These are phyloP conservation scores for Hydnum rufescens DNA, from an alignment of 768 basidiomycete species.

Conservation along the genomic window DNA sequence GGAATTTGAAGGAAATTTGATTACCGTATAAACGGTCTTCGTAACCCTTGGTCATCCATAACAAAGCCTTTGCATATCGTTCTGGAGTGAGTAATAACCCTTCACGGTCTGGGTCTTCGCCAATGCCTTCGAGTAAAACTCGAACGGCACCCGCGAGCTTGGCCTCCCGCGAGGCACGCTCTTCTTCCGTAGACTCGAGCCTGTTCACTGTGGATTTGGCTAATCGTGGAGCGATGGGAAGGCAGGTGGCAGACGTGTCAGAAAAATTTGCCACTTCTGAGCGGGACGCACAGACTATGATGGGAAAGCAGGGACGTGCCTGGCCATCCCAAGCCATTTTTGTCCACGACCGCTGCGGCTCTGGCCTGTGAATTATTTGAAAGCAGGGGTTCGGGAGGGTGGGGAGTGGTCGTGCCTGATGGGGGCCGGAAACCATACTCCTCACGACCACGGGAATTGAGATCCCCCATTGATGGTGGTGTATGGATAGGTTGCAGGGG, in stretches of 20 bases:
- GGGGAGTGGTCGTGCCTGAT: conserved; percentile 49
- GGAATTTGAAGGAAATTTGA: conserved; percentile 11
- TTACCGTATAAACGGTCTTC: conserved; percentile 82
- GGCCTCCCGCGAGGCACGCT: conserved; percentile 50
- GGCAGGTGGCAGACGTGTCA: conserved; percentile 1
- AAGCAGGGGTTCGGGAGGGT: conserved; percentile 13
- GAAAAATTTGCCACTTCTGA: no score
- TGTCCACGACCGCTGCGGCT: conserved; percentile 19
- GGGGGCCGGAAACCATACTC: conserved; percentile 65
- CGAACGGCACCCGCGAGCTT: conserved; percentile 71
- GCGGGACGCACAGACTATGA: no score
- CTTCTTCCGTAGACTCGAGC: conserved; percentile 56
- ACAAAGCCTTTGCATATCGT: conserved; percentile 85
- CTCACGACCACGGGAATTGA: conserved; percentile 29
- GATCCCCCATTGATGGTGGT: not conserved
- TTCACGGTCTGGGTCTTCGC: conserved; percentile 93
- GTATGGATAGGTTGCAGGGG: not conserved
- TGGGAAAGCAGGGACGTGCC: conserved; percentile 24
- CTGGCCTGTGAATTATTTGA: not conserved
- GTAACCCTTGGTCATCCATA: conserved; percentile 99
- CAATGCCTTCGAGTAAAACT: conserved; percentile 88
- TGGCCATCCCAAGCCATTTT: conserved; percentile 84
- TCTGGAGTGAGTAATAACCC: conserved; percentile 84
- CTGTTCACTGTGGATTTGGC: conserved; percentile 82
- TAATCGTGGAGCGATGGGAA: conserved; percentile 17